These are phyloP conservation scores for Leccinum disarticulatum DNA, from an alignment of 768 basidiomycete species.

Conservation along the genomic window DNA sequence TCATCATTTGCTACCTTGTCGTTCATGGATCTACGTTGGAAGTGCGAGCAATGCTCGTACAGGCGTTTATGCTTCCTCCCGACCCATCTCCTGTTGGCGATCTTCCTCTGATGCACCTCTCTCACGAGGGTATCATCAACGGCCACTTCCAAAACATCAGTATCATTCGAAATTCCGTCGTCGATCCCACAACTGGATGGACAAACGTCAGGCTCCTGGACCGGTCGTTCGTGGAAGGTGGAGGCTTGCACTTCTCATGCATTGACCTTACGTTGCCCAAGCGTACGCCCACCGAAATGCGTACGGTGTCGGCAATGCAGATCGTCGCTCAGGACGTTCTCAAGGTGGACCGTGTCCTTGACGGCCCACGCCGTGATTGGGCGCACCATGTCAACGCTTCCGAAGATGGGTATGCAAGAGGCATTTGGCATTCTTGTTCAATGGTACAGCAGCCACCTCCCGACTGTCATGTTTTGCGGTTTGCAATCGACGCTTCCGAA, in stretches of 20 bases:
- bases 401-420: slow-evolving; percentile 1
- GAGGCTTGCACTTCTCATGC: neutral
- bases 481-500: neutral
- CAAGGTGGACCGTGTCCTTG: neutral
- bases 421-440: neutral
- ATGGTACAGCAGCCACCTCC: neutral
- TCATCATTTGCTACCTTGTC: neutral
- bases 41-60: neutral
- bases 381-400: neutral
- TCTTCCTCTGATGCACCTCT: neutral
- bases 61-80: neutral
- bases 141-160: neutral
- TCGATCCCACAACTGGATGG: neutral
- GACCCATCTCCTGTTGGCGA: neutral
- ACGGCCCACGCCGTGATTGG: too few relatives aligned
- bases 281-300: neutral
- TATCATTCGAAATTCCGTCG: slow-evolving; percentile 3
- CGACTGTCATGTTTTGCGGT: neutral
- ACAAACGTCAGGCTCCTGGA: neutral
- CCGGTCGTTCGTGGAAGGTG: neutral
- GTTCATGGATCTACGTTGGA: too few relatives aligned
- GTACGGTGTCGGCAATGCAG: neutral
- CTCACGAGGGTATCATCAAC: neutral
- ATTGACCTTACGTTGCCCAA: neutral
- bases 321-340: neutral